Base-by-base conservation (phyloP, 2,329 filamentous ascomycete genomes). In the Fusarium acutatum region DNA sequence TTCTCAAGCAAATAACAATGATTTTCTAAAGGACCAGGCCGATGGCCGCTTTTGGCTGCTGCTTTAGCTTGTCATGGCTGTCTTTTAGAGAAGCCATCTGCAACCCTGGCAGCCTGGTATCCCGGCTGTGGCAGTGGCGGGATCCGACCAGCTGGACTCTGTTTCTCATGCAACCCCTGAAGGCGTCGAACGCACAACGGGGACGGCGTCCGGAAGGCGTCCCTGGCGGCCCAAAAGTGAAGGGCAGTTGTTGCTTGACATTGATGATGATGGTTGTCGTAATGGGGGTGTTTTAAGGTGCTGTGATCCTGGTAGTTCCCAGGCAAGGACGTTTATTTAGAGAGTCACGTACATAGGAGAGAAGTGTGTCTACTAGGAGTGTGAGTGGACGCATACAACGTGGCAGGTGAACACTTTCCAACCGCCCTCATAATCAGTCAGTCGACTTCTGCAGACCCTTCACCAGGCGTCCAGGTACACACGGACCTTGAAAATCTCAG, bases 131-230 rank as follows among this genome's bases (percentile, higher is more conserved):
- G 72, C 72, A 72, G 72, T 77, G 75, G 64, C 73, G 70, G 75
- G 71, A 75, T 70, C 70, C 75, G 66, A 67, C 65, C 62, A 64
- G 69, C 74, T 77, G 75, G 75, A 60, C 67, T 74, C 65, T 77
- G 72, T 66, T 74, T 76, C 67, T 77, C 61, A 37, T 56, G 44
- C 28, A 60, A 75, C 64, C 67, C 69, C 71, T 76, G 73, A 63
- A 67, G 72, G 75, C 75, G 69, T 69, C 65, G 69, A 72, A 61
- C 53, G 69, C 64, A 61, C 65, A 70, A 77, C 75, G 72, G 73
- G 73, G 72, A 72, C 67, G 75, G 73, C 74, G 72, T 53, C 73
- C 69, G 72, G 62, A 76, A 68, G 72, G 69, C 75, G 75, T 70
- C 64, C 69, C 69, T 74, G 63, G 60, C 56, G 41, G 52, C 52